Evolutionary conservation across 202 grass and related monocot species (phyloP), one percentile per base, ranked within the genome.

Genomic region (Setaria viridis): DNA sequence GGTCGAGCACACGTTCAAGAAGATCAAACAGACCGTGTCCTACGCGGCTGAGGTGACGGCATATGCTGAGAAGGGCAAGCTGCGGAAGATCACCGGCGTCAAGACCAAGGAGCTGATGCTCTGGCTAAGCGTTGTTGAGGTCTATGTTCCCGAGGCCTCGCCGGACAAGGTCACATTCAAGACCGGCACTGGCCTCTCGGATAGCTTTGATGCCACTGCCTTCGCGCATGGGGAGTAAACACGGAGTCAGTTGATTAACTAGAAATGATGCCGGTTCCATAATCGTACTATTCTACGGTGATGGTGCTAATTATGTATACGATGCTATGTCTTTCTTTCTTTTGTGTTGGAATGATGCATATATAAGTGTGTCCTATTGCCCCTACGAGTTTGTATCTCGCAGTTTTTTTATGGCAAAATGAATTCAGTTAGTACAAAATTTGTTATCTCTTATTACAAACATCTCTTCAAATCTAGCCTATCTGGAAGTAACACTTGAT

Each of bases 51-150:
- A 88, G 70, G 84, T 82, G 37, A 82, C 86, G 0, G 58, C 86
- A 7, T 88, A 83, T 8, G 79, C 70, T 4, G 86, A 88, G 79
- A 82, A 88, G 56, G 58, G 70, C 0, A 67, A 67, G 65, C 35
- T 67, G 15, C 0, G 35, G 8, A 67, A 67, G 7, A 67, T 67
- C 65, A 69, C 62, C 0, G 79, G 86, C 0, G 72, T 88, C 48
- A 88, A 88, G 62, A 83, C 86, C 20, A 88, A 82, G 53, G 79
- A 88, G 59, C 50, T 88, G 13, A 11, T 88, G 2, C 33, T 88
- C 3, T 88, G 86, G 86, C 30, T 88, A 43, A 67, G 69, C 4
- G 70, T 88, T 0, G 70, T 83, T 11, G 79, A 88, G 7, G 58
- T 83, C 7, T 14, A 47, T 47, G 46, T 47, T 11, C 5, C 0